A percentile compares a stretch with the other conserved stretches of the same genome.
These are phyloP conservation scores for Annulohypoxylon stygium DNA, from an alignment of 495 filamentous ascomycete species.

Conservation along the genomic window DNA sequence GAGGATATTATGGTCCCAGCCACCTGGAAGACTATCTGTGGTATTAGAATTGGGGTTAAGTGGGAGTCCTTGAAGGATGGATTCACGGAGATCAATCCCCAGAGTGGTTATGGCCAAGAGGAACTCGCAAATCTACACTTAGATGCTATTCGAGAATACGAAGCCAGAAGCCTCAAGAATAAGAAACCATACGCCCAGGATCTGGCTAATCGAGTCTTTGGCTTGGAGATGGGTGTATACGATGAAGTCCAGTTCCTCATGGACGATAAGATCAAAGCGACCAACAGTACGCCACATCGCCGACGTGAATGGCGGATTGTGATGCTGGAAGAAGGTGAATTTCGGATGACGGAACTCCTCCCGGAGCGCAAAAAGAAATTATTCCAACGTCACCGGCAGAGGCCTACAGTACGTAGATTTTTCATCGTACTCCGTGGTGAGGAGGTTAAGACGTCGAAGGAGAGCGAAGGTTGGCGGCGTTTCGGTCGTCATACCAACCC, in stretches of 20 bases:
- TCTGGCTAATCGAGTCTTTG: conserved; percentile 42
- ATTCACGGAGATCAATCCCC: conserved; percentile 23
- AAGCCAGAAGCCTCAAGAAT: conserved; percentile 29
- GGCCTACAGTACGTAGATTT: conserved; percentile 3
- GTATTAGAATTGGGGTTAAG: conserved; percentile 33
- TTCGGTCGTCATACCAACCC: conserved; percentile 38
- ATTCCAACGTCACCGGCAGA: conserved; percentile 25
- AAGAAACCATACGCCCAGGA: conserved; percentile 43
- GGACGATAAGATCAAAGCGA: conserved; percentile 33
- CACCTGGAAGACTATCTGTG: conserved; percentile 35
- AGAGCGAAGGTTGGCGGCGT: conserved; percentile 39
- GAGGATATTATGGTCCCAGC: neutral
- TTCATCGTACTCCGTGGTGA: conserved; percentile 45
- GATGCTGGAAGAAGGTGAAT: conserved; percentile 37
- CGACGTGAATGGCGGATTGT: conserved; percentile 47
- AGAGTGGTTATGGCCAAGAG: conserved; percentile 29
- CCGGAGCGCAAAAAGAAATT: conserved; percentile 41
- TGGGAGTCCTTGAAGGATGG: conserved; percentile 34
- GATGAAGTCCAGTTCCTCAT: conserved; percentile 37
- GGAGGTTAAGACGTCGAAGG: conserved; percentile 43
- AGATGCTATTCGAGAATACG: conserved; percentile 30
- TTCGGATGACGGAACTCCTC: conserved; percentile 40
- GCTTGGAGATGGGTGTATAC: conserved; percentile 21
- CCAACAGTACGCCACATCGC: conserved; percentile 46
- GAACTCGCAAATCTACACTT: conserved; percentile 44